Evolutionary conservation across 164 flowering plant genomes (phyloP), one percentile per base, ranked within the genome.

Genomic region (Nelumbo lutea): DNA sequence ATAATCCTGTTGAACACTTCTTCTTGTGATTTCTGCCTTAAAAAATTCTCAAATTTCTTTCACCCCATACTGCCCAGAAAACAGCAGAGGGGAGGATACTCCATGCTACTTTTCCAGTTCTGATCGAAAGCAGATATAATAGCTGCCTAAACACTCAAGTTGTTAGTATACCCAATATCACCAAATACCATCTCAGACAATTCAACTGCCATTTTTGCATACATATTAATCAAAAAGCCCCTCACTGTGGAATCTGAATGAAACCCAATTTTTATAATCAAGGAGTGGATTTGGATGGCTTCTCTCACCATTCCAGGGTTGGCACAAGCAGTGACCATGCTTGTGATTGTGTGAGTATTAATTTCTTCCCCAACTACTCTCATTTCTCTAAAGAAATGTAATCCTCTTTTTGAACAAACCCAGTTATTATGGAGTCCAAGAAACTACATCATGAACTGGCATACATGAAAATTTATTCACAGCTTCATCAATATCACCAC

Each of bases 321-420:
- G 65, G 88, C 83, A 80, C 95, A 90, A 64, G 87, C 95, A 68
- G 79, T 64, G 59, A 93, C 81, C 42, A 89, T 67, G 70, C 86
- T 83, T n/a, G 93, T 86, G 15, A 86, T 27, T 9, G 91, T 93
- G 69, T 78, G 85, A 9, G 52, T 77, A 75, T 87, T 89, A 56
- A 68, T 71, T 27, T 27, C 27, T 27, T 27, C 27, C 27, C 27
- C 27, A 27, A 27, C 27, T 27, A 27, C 27, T 27, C 81, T 83
- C 96, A 90, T 86, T 61, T 84, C 77, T 40, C 73, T 80, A 69
- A 90, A 61, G 81, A 78, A 58, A 70, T 13, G 47, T 79, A 72
- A 69, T 88, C 89, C 52, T 73, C 85, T 40, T 64, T 75, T 70
- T 81, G 27, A 27, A 27, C 27, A 27, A 27, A 27, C 27, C 27